phyloP scores from a whole-genome alignment of 1,284 basidiomycete genomes.

The Apiotrichum brassicae region DNA sequence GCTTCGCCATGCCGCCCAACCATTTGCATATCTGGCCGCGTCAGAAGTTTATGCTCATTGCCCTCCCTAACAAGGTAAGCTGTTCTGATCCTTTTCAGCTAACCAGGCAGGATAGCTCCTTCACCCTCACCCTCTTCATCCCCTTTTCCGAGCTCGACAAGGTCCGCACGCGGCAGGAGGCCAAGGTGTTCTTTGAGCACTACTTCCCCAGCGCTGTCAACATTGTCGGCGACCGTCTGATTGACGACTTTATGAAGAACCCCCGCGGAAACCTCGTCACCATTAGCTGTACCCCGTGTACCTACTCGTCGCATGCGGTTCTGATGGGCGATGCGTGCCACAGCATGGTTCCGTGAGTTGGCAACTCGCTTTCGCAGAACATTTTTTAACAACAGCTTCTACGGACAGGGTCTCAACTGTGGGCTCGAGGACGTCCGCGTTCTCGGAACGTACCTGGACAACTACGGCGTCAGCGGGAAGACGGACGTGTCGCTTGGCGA shows the following conservation, averaged over 20 bases:
- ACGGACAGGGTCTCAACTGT: conserved; percentile 96
- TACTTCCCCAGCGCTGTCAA: conserved; percentile 83
- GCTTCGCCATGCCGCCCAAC: conserved; percentile 86
- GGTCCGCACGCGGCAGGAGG: conserved; percentile 56
- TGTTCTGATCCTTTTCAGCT: too few relatives aligned
- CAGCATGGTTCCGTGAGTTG: conserved; percentile 67
- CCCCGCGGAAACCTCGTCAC: conserved; percentile 84
- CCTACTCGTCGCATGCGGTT: conserved; percentile 79
- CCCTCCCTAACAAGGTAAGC: conserved; percentile 85
- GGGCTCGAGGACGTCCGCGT: conserved; percentile 95
- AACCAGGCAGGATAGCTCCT: conserved; percentile 45
- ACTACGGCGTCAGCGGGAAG: conserved; percentile 56
- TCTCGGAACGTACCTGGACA: conserved; percentile 66
- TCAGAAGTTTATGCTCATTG: conserved; percentile 97
- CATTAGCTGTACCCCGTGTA: conserved; percentile 83
- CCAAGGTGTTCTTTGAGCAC: conserved; percentile 68
- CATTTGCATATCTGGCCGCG: conserved; percentile 99
- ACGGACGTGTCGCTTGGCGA: conserved; percentile 34
- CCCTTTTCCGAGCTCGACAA: conserved; percentile 70
- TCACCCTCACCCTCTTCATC: conserved; percentile 76
- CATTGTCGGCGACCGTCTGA: conserved; percentile 73
- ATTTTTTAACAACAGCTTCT: conserved; percentile 61
- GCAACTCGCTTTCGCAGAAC: neutral
- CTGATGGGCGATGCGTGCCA: conserved; percentile 93
- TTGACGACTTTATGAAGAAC: conserved; percentile 71